These are phyloP conservation scores for Apiospora hydei DNA, from an alignment of 2,329 filamentous ascomycete genomes.

Conservation along the genomic window DNA sequence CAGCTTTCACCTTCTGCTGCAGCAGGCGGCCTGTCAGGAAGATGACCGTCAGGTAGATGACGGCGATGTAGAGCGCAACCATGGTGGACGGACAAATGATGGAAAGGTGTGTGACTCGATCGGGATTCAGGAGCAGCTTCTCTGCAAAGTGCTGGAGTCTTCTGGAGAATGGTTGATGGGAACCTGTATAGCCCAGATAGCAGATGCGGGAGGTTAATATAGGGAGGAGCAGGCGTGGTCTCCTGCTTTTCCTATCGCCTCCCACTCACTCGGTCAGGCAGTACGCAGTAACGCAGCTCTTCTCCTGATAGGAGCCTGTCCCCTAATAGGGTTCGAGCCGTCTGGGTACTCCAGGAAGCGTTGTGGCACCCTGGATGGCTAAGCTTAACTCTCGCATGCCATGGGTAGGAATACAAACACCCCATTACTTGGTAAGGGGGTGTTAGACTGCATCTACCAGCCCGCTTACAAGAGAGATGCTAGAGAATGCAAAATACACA, in stretches of 20 bases:
- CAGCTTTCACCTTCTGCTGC: not conserved
- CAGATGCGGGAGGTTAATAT: not conserved
- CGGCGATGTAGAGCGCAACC: not conserved
- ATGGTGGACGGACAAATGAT: not conserved
- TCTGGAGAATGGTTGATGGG: not conserved
- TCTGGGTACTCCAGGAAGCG: not conserved
- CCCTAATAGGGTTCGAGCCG: not conserved
- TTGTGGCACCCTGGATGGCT: not conserved
- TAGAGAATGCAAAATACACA: no score
- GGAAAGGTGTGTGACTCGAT: not conserved
- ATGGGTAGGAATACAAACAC: no score
- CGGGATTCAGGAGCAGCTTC: no score
- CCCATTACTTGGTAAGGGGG: no score
- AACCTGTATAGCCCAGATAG: not conserved
- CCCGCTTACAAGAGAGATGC: no score
- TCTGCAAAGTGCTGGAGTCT: not conserved
- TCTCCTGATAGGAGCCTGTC: not conserved
- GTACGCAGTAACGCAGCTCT: not conserved
- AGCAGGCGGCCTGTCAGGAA: not conserved
- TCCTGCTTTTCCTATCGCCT: not conserved
- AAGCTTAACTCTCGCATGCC: no score
- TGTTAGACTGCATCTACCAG: no score
- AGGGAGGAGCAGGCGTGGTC: not conserved
- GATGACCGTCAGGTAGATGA: not conserved
- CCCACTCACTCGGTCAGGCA: not conserved